A percentile compares a stretch with the other conserved stretches of the same genome.
These are phyloP conservation scores for Pulveroboletus frians DNA, from an alignment of 768 basidiomycete species.

Conservation along the genomic window DNA sequence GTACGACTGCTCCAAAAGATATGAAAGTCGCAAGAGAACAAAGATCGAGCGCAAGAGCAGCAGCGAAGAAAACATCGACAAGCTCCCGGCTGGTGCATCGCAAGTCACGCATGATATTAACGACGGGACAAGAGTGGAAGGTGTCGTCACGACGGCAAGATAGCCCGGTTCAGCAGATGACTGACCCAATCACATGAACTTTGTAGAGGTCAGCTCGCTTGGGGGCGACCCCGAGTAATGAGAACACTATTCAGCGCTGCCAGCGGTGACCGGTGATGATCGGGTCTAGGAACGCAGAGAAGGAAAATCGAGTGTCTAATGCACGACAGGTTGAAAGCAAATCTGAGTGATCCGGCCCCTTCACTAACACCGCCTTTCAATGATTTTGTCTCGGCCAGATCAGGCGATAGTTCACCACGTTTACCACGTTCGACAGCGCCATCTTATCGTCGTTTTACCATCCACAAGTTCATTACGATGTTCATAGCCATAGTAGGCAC, in stretches of 20 bases:
- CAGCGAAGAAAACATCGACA: constrained; percentile 36
- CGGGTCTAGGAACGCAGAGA: too few species aligned
- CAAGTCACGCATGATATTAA: constrained; percentile 22
- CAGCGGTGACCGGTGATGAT: too few species aligned
- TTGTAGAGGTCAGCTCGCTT: not conserved
- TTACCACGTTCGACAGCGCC: too few species aligned
- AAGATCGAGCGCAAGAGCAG: constrained; percentile 45
- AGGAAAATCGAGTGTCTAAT: not conserved
- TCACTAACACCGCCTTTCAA: not conserved
- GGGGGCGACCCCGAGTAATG: too few species aligned
- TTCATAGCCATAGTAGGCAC: constrained; percentile 67
- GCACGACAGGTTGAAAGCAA: not conserved
- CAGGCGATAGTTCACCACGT: not conserved
- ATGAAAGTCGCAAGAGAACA: constrained; percentile 65
- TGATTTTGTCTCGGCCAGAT: not conserved
- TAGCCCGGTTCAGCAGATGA: not conserved
- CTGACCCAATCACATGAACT: not conserved
- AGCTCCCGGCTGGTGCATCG: constrained; percentile 7
- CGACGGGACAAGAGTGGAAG: constrained; percentile 6
- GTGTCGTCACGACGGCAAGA: too few species aligned
- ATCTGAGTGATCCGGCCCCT: not conserved
- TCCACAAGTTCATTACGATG: constrained; percentile 35
- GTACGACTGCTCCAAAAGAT: constrained; percentile 73
- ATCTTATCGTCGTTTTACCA: too few species aligned
- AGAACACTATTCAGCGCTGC: too few species aligned